Conservation (phyloP, 352 stramenopile species). For the Globisporangium lucens region DNA sequence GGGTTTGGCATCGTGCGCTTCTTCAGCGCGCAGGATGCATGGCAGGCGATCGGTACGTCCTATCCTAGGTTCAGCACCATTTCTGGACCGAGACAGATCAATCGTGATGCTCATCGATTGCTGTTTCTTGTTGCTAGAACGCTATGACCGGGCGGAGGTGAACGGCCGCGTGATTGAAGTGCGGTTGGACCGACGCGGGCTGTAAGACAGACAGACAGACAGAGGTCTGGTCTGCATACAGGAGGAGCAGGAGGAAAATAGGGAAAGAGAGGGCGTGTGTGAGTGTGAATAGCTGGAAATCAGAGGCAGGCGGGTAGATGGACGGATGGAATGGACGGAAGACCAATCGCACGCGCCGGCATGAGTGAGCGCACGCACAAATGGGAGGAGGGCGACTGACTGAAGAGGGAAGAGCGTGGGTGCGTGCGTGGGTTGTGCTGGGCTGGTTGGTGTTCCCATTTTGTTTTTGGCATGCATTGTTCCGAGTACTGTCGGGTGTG, state of each 20-base stretch:
- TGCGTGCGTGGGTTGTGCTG: slow-evolving; percentile 1
- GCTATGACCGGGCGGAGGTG: slow-evolving; percentile 62
- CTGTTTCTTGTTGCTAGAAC: slow-evolving; percentile 29
- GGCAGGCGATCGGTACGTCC: slow-evolving; percentile 58
- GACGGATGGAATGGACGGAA: slow-evolving; percentile 7
- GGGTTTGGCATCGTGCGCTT: slow-evolving; percentile 76
- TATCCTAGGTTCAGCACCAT: not conserved
- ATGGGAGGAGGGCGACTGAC: not conserved
- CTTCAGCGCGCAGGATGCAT: slow-evolving; percentile 40
- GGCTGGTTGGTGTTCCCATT: not conserved
- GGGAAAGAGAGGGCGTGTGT: not conserved
- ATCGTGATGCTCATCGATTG: not conserved
- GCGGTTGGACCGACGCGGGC: slow-evolving; percentile 58
- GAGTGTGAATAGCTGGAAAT: not conserved
- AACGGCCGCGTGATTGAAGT: slow-evolving; percentile 66
- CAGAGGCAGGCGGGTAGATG: slow-evolving; percentile 1
- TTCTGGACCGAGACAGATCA: not conserved
- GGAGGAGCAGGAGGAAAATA: not conserved
- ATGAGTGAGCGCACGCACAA: not conserved
- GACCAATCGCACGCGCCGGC: not conserved
- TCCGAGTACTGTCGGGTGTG: not conserved
- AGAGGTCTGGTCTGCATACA: not conserved
- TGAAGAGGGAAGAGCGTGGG: not conserved
- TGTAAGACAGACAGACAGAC: slow-evolving; percentile 3
- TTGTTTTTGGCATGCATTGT: slow-evolving; percentile 7